Conservation (phyloP, 805 yeast genomes). For the Hyphopichia homilentoma region DNA sequence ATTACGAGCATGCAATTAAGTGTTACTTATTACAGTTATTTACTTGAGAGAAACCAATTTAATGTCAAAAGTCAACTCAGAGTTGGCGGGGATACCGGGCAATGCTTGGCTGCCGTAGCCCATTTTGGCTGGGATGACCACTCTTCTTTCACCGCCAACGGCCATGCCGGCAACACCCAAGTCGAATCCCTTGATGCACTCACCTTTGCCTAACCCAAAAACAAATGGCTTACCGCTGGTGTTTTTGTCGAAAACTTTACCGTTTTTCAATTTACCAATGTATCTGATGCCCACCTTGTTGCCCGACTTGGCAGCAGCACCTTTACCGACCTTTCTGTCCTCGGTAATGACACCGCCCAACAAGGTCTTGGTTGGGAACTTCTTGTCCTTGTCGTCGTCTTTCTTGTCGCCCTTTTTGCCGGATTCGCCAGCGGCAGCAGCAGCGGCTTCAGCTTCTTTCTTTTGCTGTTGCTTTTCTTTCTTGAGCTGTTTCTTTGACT, state of each 20-base stretch:
- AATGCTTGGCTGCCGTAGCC: constrained; percentile 93
- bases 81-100: constrained; percentile 98
- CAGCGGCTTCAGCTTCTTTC: constrained; percentile 13
- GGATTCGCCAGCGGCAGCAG: constrained; percentile 4
- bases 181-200: constrained; percentile 98
- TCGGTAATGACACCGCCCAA: constrained; percentile 93
- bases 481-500: constrained; percentile 18
- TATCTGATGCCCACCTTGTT: constrained; percentile 94
- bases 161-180: constrained; percentile 98
- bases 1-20: too few species aligned
- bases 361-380: constrained; percentile 70
- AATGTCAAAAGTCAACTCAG: constrained; percentile 93
- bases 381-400: constrained; percentile 31
- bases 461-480: constrained; percentile 25
- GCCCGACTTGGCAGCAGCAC: constrained; percentile 83
- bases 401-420: constrained; percentile 8
- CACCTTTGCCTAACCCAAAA: constrained; percentile 92
- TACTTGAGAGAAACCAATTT: constrained; percentile 88
- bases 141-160: constrained; percentile 98
- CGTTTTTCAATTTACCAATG: constrained; percentile 96
- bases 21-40: too few species aligned
- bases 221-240: constrained; percentile 94
- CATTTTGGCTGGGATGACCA: constrained; percentile 90
- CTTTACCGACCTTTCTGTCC: constrained; percentile 88
- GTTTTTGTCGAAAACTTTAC: constrained; percentile 95